Percentiles rank a stretch among this genome's conserved stretches.
These are phyloP conservation scores for Lathyrus aphaca DNA, from an alignment of 306 rosid genomes.

Conservation along the genomic window DNA sequence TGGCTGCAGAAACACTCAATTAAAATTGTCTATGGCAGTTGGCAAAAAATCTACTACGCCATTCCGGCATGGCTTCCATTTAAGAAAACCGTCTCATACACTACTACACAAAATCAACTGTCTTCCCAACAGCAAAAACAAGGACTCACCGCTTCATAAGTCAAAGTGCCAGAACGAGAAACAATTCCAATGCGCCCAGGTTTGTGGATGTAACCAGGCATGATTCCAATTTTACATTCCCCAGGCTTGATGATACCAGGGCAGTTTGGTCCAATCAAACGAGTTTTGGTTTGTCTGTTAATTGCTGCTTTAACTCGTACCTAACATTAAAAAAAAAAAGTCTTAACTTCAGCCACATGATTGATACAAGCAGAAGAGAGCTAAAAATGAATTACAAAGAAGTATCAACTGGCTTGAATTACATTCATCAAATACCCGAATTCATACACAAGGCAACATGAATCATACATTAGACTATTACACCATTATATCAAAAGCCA, in stretches of 20 bases:
- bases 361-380: conserved; percentile 18
- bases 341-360: conserved; percentile 31
- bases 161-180: conserved; percentile 99
- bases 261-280: conserved; percentile 97
- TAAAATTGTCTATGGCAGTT: too few species aligned
- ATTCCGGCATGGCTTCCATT: neutral
- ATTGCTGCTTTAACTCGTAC: conserved; percentile 94
- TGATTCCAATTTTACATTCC: conserved; percentile 98
- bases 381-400: conserved; percentile 14
- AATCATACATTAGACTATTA: neutral
- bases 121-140: conserved; percentile 14
- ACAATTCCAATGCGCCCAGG: conserved; percentile 98
- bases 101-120: conserved; percentile 18
- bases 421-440: conserved; percentile 2
- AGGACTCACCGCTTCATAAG: conserved; percentile 94
- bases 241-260: conserved; percentile 99
- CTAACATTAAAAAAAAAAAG: conserved; percentile 51
- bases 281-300: conserved; percentile 83
- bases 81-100: neutral
- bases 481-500: conserved; percentile 6
- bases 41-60: neutral
- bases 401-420: conserved; percentile 12
- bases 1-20: too few species aligned
- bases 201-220: conserved; percentile 98
- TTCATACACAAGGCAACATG: neutral